Percentiles rank a stretch among this genome's conserved stretches.
phyloP scores from a whole-genome alignment of 2,329 filamentous ascomycete species.

The Ascochyta viciae-villosae region DNA sequence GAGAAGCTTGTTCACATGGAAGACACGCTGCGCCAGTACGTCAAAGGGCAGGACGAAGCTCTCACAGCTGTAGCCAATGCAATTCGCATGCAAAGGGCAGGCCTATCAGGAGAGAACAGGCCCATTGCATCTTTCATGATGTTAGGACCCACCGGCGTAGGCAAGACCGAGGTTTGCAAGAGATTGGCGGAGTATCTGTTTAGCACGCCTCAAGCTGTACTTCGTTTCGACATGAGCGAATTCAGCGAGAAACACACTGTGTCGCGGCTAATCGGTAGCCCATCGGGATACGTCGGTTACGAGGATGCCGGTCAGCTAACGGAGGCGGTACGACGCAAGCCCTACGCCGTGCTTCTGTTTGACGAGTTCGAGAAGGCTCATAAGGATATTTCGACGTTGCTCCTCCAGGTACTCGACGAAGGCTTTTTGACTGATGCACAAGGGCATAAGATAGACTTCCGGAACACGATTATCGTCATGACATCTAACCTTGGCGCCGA shows the following conservation, averaged over 20 bases:
- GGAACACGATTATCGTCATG: constrained; percentile 94
- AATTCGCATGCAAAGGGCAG: constrained; percentile 91
- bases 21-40: constrained; percentile 79
- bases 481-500: constrained; percentile 95
- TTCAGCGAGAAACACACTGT: constrained; percentile 98
- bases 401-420: constrained; percentile 94
- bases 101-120: constrained; percentile 87
- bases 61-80: constrained; percentile 90
- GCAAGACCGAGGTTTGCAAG: constrained; percentile 97
- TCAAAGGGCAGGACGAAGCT: constrained; percentile 93
- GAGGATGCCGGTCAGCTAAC: constrained; percentile 96
- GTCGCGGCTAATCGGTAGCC: constrained; percentile 87
- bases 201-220: constrained; percentile 86
- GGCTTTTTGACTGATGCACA: constrained; percentile 95
- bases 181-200: constrained; percentile 93
- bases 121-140: constrained; percentile 97
- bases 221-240: constrained; percentile 97
- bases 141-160: constrained; percentile 93
- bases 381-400: constrained; percentile 87
- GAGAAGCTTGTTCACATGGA: constrained; percentile 98
- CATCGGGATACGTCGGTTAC: constrained; percentile 88
- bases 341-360: constrained; percentile 92
- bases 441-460: constrained; percentile 95
- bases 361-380: constrained; percentile 99
- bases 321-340: constrained; percentile 92